Evolutionary conservation across 2,329 filamentous ascomycete genomes (phyloP).

Genomic region (Uncinocarpus reesii): DNA sequence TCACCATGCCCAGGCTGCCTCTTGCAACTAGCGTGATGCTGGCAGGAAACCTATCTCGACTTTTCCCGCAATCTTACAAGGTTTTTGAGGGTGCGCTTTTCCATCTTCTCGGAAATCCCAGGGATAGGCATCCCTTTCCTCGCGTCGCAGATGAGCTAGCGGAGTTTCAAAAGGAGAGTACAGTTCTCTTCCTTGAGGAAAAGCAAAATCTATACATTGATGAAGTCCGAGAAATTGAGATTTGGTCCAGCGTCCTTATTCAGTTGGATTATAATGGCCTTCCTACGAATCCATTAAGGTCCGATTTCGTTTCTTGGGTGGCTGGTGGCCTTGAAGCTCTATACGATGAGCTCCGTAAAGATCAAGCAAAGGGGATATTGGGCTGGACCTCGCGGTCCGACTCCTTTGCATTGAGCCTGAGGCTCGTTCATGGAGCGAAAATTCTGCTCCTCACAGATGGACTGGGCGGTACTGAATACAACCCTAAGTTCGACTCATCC

Average conservation of each 20-base stretch:
- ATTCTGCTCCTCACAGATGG: conserved; percentile 23
- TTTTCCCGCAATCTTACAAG: conserved; percentile 26
- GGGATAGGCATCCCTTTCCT: conserved; percentile 21
- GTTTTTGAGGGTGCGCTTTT: conserved; percentile 31
- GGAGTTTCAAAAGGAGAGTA: conserved; percentile 31
- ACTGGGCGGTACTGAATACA: conserved; percentile 17
- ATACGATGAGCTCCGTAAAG: conserved; percentile 21
- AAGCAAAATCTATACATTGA: conserved; percentile 94
- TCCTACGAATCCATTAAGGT: conserved; percentile 17
- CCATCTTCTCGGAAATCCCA: conserved; percentile 30
- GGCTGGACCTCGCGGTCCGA: conserved; percentile 62
- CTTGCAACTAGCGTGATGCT: conserved; percentile 39
- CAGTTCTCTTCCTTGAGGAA: conserved; percentile 67
- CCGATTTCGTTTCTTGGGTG: conserved; percentile 26
- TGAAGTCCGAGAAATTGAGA: conserved; percentile 58
- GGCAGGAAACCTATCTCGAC: conserved; percentile 26
- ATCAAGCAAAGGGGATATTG: conserved; percentile 52
- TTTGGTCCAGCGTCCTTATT: conserved; percentile 53
- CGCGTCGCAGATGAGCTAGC: conserved; percentile 25
- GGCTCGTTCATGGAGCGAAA: conserved; percentile 31
- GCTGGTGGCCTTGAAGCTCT: conserved; percentile 26
- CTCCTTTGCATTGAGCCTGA: conserved; percentile 46
- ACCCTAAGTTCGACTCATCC: conserved; percentile 16
- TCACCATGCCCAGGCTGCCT: conserved; percentile 29
- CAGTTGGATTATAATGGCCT: conserved; percentile 22